A percentile compares a stretch with the other conserved stretches of the same genome.
Conservation (phyloP, 805 yeast genomes). For the Candida saitoana region DNA sequence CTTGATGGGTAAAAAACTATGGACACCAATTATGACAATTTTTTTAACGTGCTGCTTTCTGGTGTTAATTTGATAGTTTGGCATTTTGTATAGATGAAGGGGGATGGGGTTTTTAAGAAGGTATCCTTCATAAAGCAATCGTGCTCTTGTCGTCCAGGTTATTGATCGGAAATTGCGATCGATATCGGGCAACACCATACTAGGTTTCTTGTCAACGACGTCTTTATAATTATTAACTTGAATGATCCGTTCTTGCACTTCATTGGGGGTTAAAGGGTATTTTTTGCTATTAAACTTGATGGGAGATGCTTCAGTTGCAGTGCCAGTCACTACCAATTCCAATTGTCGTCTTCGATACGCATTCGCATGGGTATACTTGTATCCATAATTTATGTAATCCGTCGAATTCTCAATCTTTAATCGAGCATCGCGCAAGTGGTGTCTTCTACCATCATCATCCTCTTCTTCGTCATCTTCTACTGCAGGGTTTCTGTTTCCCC, state of each 20-base stretch:
- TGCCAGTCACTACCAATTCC: constrained; percentile 33
- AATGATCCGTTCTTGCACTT: constrained; percentile 28
- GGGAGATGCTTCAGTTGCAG: constrained; percentile 30
- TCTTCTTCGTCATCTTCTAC: constrained; percentile 12
- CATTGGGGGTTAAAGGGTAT: constrained; percentile 32
- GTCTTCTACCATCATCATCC: constrained; percentile 15
- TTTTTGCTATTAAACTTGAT: constrained; percentile 27
- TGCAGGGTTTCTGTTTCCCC: constrained; percentile 10
- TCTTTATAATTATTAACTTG: constrained; percentile 4
- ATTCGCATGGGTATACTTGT: constrained; percentile 6
- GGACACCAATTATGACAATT: constrained; percentile 33
- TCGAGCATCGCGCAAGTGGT: constrained; percentile 27
- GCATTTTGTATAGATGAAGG: constrained; percentile 22
- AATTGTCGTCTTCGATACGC: constrained; percentile 11
- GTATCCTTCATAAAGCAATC: constrained; percentile 21
- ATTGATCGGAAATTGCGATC: constrained; percentile 20
- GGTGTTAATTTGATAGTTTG: constrained; percentile 5
- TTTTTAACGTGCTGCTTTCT: constrained; percentile 14
- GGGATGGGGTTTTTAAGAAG: constrained; percentile 19
- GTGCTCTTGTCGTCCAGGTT: constrained; percentile 19
- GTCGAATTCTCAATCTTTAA: constrained; percentile 28
- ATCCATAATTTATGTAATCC: constrained; percentile 32
- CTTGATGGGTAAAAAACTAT: constrained; percentile 39
- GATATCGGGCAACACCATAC: constrained; percentile 17
- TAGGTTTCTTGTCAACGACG: constrained; percentile 1